These are phyloP conservation scores for Mallotus nudiflorus DNA, from an alignment of 345 rosid genomes.

Conservation along the genomic window DNA sequence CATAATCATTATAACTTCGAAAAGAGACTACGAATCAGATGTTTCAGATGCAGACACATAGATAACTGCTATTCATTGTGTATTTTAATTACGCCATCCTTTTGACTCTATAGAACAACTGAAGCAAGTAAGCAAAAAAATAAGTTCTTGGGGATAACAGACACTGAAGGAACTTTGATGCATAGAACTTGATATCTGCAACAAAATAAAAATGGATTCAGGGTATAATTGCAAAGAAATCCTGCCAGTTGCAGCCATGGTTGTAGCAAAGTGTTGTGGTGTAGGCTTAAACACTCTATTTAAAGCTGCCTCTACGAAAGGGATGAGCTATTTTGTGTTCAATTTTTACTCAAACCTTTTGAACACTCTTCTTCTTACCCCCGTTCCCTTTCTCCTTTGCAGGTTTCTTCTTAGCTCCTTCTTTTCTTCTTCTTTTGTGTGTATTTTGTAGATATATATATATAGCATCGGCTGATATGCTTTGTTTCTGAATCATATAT, in stretches of 20 bases:
- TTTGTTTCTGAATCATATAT: background rate
- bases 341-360: background rate
- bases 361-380: background rate
- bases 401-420: background rate
- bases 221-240: background rate
- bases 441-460: background rate
- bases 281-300: constrained; percentile 6
- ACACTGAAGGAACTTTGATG: no score
- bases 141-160: no score
- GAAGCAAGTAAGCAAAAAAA: no score
- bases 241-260: background rate
- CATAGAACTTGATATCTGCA: no score
- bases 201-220: background rate
- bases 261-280: background rate
- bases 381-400: background rate
- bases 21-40: no score
- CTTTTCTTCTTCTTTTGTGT: background rate
- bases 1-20: no score
- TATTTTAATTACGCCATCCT: no score
- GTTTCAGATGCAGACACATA: no score
- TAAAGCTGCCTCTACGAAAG: constrained; percentile 12
- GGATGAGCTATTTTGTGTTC: background rate
- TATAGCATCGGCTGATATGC: no score
- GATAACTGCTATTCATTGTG: no score
- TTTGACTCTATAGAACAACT: no score